Conservation (phyloP, 2,329 filamentous ascomycete species). For the Pseudopyrenochaeta lycopersici region DNA sequence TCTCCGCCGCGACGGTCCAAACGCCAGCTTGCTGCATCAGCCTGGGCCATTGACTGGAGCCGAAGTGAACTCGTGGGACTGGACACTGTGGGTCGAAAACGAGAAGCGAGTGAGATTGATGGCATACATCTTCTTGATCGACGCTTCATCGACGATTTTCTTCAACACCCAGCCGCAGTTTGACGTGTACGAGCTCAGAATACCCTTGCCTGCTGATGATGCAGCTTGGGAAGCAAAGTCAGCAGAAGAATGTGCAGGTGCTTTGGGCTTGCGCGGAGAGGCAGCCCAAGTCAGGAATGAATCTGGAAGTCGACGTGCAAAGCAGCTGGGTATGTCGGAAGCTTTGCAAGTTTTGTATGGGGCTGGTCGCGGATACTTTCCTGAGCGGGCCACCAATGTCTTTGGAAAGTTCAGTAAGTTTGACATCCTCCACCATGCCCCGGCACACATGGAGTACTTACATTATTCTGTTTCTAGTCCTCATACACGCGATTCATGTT, state of each 20-base stretch:
- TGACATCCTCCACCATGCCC: too few relatives aligned
- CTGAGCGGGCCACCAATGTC: constrained; percentile 72
- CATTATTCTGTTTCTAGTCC: constrained; percentile 53
- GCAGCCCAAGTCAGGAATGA: constrained; percentile 66
- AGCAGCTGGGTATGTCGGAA: constrained; percentile 71
- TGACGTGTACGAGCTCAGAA: constrained; percentile 68
- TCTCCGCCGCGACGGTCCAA: constrained; percentile 56
- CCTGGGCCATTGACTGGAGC: constrained; percentile 54
- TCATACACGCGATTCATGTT: constrained; percentile 74
- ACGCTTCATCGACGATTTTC: constrained; percentile 72
- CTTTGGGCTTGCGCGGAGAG: constrained; percentile 70
- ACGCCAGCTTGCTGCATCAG: constrained; percentile 70
- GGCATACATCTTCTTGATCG: constrained; percentile 71
- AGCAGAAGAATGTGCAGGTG: constrained; percentile 68
- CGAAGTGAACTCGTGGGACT: constrained; percentile 67
- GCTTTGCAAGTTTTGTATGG: constrained; percentile 70
- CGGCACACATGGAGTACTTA: constrained; percentile 11
- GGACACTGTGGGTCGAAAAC: constrained; percentile 74
- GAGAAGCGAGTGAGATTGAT: constrained; percentile 73
- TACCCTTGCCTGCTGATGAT: constrained; percentile 77
- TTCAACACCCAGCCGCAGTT: constrained; percentile 74
- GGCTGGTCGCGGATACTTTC: constrained; percentile 65
- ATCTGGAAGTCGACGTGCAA: constrained; percentile 69
- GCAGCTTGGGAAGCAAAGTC: constrained; percentile 75
- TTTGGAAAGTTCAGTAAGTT: constrained; percentile 70